phyloP scores from a whole-genome alignment of 2,329 filamentous ascomycete genomes.

The Colletotrichum camelliae region DNA sequence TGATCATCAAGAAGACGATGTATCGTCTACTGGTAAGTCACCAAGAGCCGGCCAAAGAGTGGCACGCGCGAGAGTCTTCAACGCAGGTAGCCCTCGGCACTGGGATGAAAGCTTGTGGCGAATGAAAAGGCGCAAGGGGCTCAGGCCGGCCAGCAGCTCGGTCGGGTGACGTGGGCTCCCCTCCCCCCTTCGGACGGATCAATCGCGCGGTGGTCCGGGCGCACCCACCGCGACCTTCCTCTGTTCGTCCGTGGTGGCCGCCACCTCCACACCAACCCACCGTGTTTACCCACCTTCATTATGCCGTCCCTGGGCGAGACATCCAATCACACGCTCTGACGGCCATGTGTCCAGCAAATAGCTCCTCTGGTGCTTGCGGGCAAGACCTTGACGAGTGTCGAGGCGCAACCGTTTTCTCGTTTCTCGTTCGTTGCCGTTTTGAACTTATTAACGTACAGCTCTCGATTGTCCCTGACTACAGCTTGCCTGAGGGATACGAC shows the following conservation, averaged over 20 bases:
- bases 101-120: neutral
- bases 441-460: neutral
- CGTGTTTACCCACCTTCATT: neutral
- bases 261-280: neutral
- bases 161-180: slow-evolving; percentile 12
- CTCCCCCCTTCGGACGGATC: neutral
- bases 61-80: neutral
- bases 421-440: neutral
- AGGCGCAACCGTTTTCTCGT: neutral
- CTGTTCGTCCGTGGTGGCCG: neutral
- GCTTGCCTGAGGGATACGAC: neutral
- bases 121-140: neutral
- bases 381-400: neutral
- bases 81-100: neutral
- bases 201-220: neutral
- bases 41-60: neutral
- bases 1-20: neutral
- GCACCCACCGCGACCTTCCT: neutral
- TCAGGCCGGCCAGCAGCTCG: neutral
- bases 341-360: neutral
- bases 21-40: neutral
- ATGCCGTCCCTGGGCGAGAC: neutral
- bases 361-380: neutral
- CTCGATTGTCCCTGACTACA: neutral
- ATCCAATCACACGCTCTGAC: slow-evolving; percentile 7